These are phyloP conservation scores for Blastobotrys aristatus DNA, from an alignment of 1,139 yeast genomes.

Conservation along the genomic window DNA sequence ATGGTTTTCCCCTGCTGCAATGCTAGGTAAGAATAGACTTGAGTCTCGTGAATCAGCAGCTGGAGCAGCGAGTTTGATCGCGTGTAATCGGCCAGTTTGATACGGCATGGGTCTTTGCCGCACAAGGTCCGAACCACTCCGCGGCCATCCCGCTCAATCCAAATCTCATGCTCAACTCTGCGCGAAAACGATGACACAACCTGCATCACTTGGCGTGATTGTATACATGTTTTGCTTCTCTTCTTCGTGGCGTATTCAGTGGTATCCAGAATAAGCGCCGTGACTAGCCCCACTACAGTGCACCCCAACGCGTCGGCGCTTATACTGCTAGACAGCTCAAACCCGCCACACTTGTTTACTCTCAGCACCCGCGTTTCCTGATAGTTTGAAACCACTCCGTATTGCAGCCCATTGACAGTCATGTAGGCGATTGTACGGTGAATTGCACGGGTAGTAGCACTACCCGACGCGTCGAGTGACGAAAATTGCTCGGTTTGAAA, in stretches of 20 bases:
- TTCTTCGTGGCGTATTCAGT: neutral
- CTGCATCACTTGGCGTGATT: neutral
- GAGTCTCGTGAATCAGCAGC: conserved; percentile 1
- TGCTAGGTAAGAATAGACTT: conserved; percentile 1
- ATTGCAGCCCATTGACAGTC: conserved; percentile 1
- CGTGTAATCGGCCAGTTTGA: conserved; percentile 5
- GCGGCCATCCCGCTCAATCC: neutral
- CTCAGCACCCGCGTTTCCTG: conserved; percentile 1
- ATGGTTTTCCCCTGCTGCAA: conserved; percentile 2
- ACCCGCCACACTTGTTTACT: neutral
- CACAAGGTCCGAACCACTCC: neutral
- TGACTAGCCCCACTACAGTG: conserved; percentile 5
- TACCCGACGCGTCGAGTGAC: neutral
- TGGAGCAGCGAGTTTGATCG: conserved; percentile 3
- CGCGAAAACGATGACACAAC: neutral
- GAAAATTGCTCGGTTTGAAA: conserved; percentile 1
- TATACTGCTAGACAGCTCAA: neutral
- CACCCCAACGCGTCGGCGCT: neutral
- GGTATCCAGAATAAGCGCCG: neutral
- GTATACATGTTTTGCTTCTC: neutral
- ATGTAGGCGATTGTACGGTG: conserved; percentile 4
- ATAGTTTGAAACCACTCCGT: conserved; percentile 3
- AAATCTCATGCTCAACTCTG: neutral
- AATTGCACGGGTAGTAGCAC: neutral
- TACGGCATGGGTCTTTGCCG: neutral